phyloP scores from a whole-genome alignment of 495 filamentous ascomycete genomes.

The Hamigera avellanea region DNA sequence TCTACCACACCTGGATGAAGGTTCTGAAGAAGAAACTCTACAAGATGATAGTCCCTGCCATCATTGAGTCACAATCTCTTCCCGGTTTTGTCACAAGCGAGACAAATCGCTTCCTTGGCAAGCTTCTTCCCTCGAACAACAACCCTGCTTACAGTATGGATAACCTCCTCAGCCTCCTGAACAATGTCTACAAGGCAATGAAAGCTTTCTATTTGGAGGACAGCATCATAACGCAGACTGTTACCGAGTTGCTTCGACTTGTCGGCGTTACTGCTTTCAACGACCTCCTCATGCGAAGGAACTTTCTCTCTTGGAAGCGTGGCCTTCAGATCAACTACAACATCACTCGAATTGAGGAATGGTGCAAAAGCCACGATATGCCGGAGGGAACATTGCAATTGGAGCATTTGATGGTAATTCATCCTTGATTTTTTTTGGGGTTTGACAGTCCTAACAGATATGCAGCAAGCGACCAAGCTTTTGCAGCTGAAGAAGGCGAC shows the following conservation, averaged over 20 bases:
- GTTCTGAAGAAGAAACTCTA: constrained; percentile 96
- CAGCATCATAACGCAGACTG: constrained; percentile 84
- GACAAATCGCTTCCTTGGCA: constrained; percentile 94
- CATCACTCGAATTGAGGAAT: constrained; percentile 98
- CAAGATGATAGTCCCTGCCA: constrained; percentile 99
- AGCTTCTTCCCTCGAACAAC: constrained; percentile 79
- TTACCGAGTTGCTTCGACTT: constrained; percentile 85
- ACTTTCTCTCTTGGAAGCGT: constrained; percentile 99
- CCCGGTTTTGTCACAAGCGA: constrained; percentile 98
- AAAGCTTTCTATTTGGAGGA: constrained; percentile 97
- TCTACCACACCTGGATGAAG: constrained; percentile 99
- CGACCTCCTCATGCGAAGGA: constrained; percentile 91
- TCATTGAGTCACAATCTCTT: constrained; percentile 97
- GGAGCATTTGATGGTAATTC: constrained; percentile 88
- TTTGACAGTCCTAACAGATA: constrained; percentile 16
- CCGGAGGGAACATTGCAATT: constrained; percentile 94
- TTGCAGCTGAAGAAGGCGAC: constrained; percentile 98
- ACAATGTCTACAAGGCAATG: constrained; percentile 97
- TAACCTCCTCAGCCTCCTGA: constrained; percentile 89
- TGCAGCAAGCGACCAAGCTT: constrained; percentile 93
- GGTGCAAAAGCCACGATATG: constrained; percentile 99
- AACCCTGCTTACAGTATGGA: constrained; percentile 97
- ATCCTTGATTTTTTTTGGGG: background rate
- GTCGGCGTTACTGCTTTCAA: constrained; percentile 99
- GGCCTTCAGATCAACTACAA: constrained; percentile 99